Conservation (phyloP, 306 rosid species). For the Benincasa hispida region DNA sequence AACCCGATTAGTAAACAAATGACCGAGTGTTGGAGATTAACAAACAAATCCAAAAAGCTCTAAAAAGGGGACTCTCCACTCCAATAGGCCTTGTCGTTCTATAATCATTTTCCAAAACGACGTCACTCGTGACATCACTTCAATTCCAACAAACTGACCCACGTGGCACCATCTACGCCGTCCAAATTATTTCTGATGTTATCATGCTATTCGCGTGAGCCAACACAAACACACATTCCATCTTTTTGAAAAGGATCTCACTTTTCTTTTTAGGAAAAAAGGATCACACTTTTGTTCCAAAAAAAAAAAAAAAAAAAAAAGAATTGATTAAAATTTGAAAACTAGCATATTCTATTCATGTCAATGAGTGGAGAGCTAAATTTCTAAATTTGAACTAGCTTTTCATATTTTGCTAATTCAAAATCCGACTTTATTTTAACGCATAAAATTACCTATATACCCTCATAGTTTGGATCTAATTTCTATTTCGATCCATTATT, state of each 20-base stretch:
- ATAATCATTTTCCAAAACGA: slow-evolving; percentile 4
- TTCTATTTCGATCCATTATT: no score
- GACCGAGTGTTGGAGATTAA: not conserved
- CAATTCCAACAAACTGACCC: not conserved
- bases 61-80: not conserved
- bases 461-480: no score
- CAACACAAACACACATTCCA: not conserved
- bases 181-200: not conserved
- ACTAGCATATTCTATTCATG: not conserved
- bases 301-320: no score
- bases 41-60: not conserved
- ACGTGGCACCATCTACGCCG: not conserved
- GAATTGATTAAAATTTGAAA: not conserved
- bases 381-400: not conserved
- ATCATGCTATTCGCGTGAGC: not conserved
- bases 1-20: not conserved
- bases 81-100: not conserved
- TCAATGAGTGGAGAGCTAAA: not conserved
- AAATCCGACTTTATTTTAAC: not conserved
- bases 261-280: not conserved
- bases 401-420: no score
- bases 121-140: slow-evolving; percentile 4
- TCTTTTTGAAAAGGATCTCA: not conserved
- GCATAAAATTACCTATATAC: not conserved
- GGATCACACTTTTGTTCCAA: not conserved